A percentile compares a stretch with the other conserved stretches of the same genome.
Evolutionary conservation across 2,329 filamentous ascomycete species (phyloP).

Genomic region (Blastomyces parvus): DNA sequence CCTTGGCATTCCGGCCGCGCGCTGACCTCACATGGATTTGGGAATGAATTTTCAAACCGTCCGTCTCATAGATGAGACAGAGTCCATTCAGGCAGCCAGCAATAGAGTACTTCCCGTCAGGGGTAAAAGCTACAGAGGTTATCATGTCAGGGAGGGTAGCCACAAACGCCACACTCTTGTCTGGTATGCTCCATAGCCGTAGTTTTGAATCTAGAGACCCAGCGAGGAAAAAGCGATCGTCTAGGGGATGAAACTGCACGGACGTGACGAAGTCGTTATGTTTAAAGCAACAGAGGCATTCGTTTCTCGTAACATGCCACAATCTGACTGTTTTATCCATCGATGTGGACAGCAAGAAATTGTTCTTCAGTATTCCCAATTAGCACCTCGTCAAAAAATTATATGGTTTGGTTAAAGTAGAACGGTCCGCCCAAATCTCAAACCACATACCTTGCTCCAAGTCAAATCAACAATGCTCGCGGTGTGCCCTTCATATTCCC

Average conservation of each 20-base stretch:
- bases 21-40: slow-evolving; percentile 92
- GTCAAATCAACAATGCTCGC: slow-evolving; percentile 82
- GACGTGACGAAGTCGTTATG: slow-evolving; percentile 93
- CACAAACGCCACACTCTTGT: slow-evolving; percentile 82
- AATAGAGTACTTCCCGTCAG: slow-evolving; percentile 81
- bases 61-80: slow-evolving; percentile 86
- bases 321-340: slow-evolving; percentile 96
- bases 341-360: slow-evolving; percentile 86
- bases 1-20: slow-evolving; percentile 85
- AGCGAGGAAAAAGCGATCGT: slow-evolving; percentile 93
- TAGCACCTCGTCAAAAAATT: slow-evolving; percentile 7
- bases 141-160: slow-evolving; percentile 74
- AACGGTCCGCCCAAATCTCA: neutral
- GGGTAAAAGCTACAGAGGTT: slow-evolving; percentile 86
- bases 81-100: slow-evolving; percentile 78
- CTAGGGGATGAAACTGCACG: slow-evolving; percentile 85
- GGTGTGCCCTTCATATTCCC: slow-evolving; percentile 74
- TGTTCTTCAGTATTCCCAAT: slow-evolving; percentile 50
- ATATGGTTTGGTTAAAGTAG: neutral
- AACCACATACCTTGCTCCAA: slow-evolving; percentile 69
- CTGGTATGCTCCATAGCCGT: slow-evolving; percentile 91
- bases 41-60: slow-evolving; percentile 71
- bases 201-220: slow-evolving; percentile 84
- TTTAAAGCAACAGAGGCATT: slow-evolving; percentile 88
- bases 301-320: slow-evolving; percentile 78